Base-by-base conservation (phyloP, 129 eudicot species). In the Glebionis coronaria region DNA sequence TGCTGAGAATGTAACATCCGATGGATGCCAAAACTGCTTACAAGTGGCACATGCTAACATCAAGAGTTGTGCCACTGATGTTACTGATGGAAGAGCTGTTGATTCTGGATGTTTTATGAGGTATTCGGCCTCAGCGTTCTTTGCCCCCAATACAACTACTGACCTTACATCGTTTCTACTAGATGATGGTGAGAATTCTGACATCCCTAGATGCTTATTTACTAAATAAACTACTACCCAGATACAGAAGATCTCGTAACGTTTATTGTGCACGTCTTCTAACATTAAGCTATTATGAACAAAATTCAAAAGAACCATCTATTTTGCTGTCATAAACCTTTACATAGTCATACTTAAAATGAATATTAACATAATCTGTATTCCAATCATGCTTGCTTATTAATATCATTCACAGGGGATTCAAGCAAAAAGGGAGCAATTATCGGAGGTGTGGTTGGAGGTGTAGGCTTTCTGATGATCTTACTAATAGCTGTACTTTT, bases 21-120 rank as follows among this genome's bases (percentile, higher is more conserved):
- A 56, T 14, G 86, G 82, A 10, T 89, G 96, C 70, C 61, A 15
- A 14, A 80, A 58, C 59, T 89, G 96, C 84, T 72, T 89, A 69
- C 46, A 70, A 0, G 76, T 71, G 27, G 96, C 96, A 13, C 53
- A 79, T 49, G 40, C 67, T 18, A 85, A 79, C 47, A 71, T 89
- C 44, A 40, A 18, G 28, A 77, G 70, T 51, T 89, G 96, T 62
- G 82, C 87, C 3, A 83, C 90, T 12, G 68, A 72, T 47, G 79
- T 83, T 13, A 76, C 63, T 18, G 93, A 89, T 72, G 96, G 90
- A 31, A 76, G 87, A 69, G 87, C 82, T 53, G 49, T 85, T 63
- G 90, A 83, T 73, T 87, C 90, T 2, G 96, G 85, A 27, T 85
- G 96, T 73, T 89, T 85, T 49, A 45, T 89, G 67, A 79, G 96